phyloP scores from a whole-genome alignment of 176 grass and related monocot species.

The Juncus inflexus region DNA sequence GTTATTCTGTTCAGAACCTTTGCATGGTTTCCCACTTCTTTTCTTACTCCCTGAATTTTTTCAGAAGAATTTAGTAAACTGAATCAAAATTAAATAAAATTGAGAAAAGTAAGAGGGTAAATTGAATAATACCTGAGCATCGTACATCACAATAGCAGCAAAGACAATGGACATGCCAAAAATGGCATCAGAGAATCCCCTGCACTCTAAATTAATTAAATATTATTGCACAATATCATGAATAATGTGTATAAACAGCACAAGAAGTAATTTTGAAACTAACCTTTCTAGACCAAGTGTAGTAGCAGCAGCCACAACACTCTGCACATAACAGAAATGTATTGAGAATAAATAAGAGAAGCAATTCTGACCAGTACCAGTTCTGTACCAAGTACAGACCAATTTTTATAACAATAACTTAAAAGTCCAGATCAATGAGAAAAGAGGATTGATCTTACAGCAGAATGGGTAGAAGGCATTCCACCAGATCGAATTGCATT shows the following conservation, averaged over 20 bases:
- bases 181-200: conserved; percentile 80
- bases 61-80: conserved; percentile 1
- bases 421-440: not conserved
- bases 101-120: not conserved
- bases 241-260: conserved; percentile 30
- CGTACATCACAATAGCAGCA: conserved; percentile 86
- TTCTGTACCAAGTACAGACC: not conserved
- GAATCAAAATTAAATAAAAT: not conserved
- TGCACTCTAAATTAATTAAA: conserved; percentile 43
- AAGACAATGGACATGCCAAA: conserved; percentile 90
- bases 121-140: conserved; percentile 61
- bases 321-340: conserved; percentile 28
- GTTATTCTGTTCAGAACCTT: conserved; percentile 55
- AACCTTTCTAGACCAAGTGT: conserved; percentile 83
- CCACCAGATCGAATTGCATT: conserved; percentile 52
- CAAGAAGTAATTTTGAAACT: conserved; percentile 20
- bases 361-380: conserved; percentile 6
- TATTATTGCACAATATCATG: conserved; percentile 22
- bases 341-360: not conserved
- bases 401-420: not conserved
- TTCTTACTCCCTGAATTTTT: conserved; percentile 73
- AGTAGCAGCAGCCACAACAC: conserved; percentile 63
- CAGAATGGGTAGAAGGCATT: conserved; percentile 93
- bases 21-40: conserved; percentile 76
- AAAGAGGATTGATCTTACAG: conserved; percentile 42